Evolutionary conservation across 257 asterid genomes (phyloP).

Genomic region (Solanum pinnatisectum): DNA sequence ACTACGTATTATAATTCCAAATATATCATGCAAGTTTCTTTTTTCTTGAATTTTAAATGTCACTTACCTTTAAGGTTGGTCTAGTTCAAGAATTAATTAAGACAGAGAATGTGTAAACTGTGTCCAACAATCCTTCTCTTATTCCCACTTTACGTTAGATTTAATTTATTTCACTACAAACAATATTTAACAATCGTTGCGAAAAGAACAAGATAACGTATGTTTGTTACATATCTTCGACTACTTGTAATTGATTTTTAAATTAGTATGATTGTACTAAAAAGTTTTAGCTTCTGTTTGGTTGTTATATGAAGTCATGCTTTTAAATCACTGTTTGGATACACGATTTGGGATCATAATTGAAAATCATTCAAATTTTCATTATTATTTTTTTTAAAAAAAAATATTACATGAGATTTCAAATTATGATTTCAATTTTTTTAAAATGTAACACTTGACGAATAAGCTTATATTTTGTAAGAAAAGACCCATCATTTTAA

Average conservation of each 20-base stretch:
- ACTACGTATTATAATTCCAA: no score
- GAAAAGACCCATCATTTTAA: background rate
- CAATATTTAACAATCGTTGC: background rate
- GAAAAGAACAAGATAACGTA: no score
- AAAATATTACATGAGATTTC: background rate
- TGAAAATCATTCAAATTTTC: no score
- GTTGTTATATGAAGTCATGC: background rate
- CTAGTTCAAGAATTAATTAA: background rate
- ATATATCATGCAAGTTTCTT: background rate
- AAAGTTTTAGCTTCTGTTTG: background rate
- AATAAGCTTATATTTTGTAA: no score
- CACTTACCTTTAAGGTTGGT: background rate
- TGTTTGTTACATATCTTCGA: background rate
- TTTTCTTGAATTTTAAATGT: background rate
- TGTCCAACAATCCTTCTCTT: background rate
- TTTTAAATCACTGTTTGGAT: background rate
- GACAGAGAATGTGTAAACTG: background rate
- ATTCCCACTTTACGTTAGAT: background rate
- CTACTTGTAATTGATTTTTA: background rate
- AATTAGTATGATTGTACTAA: no score
- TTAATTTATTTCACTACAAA: background rate
- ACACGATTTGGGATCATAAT: background rate
- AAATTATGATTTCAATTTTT: background rate
- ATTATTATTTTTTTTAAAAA: no score
- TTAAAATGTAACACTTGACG: background rate